These are phyloP conservation scores for Phaeosphaeriaceae sp. DNA, from an alignment of 2,329 filamentous ascomycete species.

Conservation along the genomic window DNA sequence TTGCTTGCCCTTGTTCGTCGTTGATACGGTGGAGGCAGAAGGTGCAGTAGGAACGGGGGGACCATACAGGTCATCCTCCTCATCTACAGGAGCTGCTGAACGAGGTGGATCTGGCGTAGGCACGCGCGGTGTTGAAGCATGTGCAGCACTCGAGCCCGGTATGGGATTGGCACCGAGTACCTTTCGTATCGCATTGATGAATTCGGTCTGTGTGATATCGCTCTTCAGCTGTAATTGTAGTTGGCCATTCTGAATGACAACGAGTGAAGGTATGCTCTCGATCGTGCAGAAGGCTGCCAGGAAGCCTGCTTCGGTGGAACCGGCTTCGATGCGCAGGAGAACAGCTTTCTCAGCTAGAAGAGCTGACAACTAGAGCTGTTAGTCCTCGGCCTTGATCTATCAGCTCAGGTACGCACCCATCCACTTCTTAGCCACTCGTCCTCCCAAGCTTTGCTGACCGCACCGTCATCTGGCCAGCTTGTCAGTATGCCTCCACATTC, in stretches of 20 bases:
- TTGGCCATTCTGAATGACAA: constrained; percentile 82
- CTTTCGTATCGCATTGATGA: constrained; percentile 63
- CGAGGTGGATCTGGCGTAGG: constrained; percentile 13
- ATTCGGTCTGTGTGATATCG: constrained; percentile 70
- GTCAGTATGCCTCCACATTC: constrained; percentile 20
- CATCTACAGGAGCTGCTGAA: background rate
- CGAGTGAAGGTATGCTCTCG: constrained; percentile 76
- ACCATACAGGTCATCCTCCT: constrained; percentile 15
- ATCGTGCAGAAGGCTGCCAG: constrained; percentile 83
- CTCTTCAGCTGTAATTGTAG: constrained; percentile 77
- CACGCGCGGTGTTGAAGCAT: constrained; percentile 15
- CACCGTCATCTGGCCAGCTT: constrained; percentile 65
- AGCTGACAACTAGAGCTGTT: constrained; percentile 45
- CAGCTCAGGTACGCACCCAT: constrained; percentile 33
- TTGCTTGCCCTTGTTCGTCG: constrained; percentile 47
- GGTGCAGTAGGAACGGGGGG: constrained; percentile 3
- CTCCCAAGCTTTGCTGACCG: constrained; percentile 77
- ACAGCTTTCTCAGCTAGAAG: constrained; percentile 70
- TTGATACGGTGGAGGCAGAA: constrained; percentile 13
- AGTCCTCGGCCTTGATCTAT: background rate
- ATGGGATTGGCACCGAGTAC: constrained; percentile 42
- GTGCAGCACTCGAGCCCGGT: constrained; percentile 26
- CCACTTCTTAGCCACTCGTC: constrained; percentile 64
- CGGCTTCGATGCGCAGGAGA: constrained; percentile 72
- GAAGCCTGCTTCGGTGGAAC: constrained; percentile 81